Evolutionary conservation across 2,329 filamentous ascomycete species (phyloP).

Genomic region (Xylogone sp.): DNA sequence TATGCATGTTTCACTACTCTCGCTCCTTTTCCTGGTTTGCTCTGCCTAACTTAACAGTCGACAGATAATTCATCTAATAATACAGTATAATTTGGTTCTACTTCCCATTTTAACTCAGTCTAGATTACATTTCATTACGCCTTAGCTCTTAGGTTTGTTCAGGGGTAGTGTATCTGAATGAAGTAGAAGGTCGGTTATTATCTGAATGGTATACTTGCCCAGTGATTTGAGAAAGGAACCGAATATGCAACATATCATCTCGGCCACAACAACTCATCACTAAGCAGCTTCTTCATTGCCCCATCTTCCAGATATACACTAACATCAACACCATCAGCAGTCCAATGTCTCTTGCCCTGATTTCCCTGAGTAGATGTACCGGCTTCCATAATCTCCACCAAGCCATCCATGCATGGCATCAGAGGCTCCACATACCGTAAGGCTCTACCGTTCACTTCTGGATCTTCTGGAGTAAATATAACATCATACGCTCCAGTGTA

Average conservation of each 20-base stretch:
- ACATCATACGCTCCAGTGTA: slow-evolving; percentile 35
- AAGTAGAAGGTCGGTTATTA: no score
- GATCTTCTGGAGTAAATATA: slow-evolving; percentile 31
- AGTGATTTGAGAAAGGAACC: no score
- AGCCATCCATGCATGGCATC: slow-evolving; percentile 39
- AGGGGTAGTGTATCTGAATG: no score
- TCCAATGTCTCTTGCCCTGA: slow-evolving; percentile 13
- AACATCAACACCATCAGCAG: slow-evolving; percentile 31
- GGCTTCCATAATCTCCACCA: slow-evolving; percentile 37
- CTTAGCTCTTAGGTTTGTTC: no score
- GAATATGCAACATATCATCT: not conserved
- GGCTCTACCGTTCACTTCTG: slow-evolving; percentile 4
- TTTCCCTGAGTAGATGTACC: slow-evolving; percentile 7
- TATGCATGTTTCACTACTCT: no score
- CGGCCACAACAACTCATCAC: slow-evolving; percentile 18
- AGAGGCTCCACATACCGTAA: slow-evolving; percentile 36
- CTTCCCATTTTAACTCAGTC: no score
- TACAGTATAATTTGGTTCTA: no score
- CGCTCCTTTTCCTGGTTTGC: no score
- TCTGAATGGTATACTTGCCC: no score
- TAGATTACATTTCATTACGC: no score
- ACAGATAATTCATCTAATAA: no score
- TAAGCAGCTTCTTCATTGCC: slow-evolving; percentile 24
- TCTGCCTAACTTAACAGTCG: no score
- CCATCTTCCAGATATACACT: slow-evolving; percentile 29